A percentile compares a stretch with the other conserved stretches of the same genome.
Evolutionary conservation across 1,139 yeast genomes (phyloP).

Genomic region (Pichia sp.): DNA sequence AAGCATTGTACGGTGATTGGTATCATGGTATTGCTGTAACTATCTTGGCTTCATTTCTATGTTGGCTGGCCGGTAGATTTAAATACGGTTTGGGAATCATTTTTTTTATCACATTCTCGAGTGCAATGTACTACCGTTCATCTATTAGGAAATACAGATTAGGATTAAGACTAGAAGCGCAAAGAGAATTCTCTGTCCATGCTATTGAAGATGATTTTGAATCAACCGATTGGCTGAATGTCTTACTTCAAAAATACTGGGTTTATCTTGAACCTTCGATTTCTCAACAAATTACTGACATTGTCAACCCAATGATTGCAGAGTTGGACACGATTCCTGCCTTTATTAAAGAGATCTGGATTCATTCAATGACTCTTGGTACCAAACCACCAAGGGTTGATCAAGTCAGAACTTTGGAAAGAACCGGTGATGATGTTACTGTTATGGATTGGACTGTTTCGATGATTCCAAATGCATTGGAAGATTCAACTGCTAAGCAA

Average conservation of each 20-base stretch:
- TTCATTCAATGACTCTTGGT: constrained; percentile 85
- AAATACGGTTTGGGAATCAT: constrained; percentile 75
- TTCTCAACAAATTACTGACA: constrained; percentile 76
- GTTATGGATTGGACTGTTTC: constrained; percentile 95
- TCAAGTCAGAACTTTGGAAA: constrained; percentile 76
- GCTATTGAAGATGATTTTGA: constrained; percentile 83
- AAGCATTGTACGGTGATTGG: constrained; percentile 85
- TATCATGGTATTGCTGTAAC: constrained; percentile 76
- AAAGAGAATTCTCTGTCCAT: constrained; percentile 75
- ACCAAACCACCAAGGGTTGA: constrained; percentile 94
- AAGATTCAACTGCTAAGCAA: constrained; percentile 80
- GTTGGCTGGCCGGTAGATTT: constrained; percentile 75
- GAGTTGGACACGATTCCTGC: constrained; percentile 67
- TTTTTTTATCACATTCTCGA: constrained; percentile 54
- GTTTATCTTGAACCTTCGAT: constrained; percentile 82
- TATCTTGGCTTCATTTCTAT: constrained; percentile 54
- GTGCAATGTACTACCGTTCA: constrained; percentile 69
- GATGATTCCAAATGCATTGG: constrained; percentile 81
- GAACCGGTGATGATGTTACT: constrained; percentile 83
- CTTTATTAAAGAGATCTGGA: constrained; percentile 73
- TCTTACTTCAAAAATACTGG: constrained; percentile 88
- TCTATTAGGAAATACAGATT: constrained; percentile 76
- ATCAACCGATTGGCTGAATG: constrained; percentile 91
- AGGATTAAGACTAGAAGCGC: constrained; percentile 65
- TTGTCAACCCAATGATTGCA: constrained; percentile 75